Percentiles rank a stretch among this genome's conserved stretches.
Conservation (phyloP, 805 yeast genomes). For the Kurtzmaniella fragi region DNA sequence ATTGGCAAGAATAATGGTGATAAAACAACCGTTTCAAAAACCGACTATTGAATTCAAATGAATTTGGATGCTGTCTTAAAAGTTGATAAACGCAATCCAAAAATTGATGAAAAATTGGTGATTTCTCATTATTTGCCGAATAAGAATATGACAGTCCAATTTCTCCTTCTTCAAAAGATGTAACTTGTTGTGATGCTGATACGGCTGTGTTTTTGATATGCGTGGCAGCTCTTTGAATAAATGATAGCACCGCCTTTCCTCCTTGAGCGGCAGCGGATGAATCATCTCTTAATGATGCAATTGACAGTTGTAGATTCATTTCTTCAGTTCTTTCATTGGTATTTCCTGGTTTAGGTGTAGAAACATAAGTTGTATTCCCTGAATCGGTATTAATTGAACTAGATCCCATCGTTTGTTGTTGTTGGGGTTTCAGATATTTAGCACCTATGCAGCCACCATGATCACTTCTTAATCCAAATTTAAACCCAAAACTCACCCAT, state of each 20-base stretch:
- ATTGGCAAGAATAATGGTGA: constrained; percentile 90
- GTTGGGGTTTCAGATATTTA: constrained; percentile 14
- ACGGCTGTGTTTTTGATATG: constrained; percentile 36
- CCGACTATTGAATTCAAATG: constrained; percentile 85
- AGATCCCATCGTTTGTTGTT: constrained; percentile 8
- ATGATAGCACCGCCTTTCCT: constrained; percentile 16
- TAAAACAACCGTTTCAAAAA: constrained; percentile 79
- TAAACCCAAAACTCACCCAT: constrained; percentile 93
- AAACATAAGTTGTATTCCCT: constrained; percentile 4
- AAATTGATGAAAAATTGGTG: constrained; percentile 94
- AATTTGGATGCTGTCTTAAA: constrained; percentile 58
- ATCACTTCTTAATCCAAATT: constrained; percentile 79
- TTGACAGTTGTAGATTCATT: constrained; percentile 4
- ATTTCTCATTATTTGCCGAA: constrained; percentile 38
- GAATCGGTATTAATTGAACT: constrained; percentile 4
- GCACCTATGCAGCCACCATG: constrained; percentile 55
- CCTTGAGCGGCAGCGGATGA: constrained; percentile 7
- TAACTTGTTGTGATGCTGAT: constrained; percentile 15
- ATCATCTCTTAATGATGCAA: background rate
- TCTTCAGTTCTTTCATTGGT: constrained; percentile 4
- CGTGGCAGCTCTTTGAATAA: constrained; percentile 36
- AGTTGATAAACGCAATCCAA: constrained; percentile 85
- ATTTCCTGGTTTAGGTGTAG: constrained; percentile 1
- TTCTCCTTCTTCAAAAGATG: constrained; percentile 14
- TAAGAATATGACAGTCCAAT: constrained; percentile 27